Conservation (phyloP, 805 yeast species). For the Wickerhamiella domercqiae region DNA sequence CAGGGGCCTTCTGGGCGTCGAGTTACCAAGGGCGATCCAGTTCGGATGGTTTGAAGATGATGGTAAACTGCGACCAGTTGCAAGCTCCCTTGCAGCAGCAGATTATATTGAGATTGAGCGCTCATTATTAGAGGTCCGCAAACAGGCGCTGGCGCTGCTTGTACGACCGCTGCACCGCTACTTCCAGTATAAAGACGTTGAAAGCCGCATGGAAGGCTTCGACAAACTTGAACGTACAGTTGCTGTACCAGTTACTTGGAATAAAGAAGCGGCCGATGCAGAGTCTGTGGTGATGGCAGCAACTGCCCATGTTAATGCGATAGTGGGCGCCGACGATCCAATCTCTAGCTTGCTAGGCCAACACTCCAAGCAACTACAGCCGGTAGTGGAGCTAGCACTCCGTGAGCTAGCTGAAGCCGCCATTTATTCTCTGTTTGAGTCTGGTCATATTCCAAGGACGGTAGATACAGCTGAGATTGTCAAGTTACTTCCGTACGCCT, state of each 20-base stretch:
- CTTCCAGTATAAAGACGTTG: slow-evolving; percentile 57
- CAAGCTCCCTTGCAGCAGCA: slow-evolving; percentile 34
- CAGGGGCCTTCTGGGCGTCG: slow-evolving; percentile 53
- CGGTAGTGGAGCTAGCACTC: slow-evolving; percentile 10
- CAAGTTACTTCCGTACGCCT: not conserved
- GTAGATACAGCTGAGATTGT: slow-evolving; percentile 8
- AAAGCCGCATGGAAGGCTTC: slow-evolving; percentile 11
- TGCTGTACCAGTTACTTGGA: slow-evolving; percentile 3
- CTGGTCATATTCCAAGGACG: slow-evolving; percentile 5
- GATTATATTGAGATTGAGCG: slow-evolving; percentile 37
- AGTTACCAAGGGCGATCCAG: slow-evolving; percentile 49
- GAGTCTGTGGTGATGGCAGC: slow-evolving; percentile 9
- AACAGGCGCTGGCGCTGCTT: slow-evolving; percentile 48
- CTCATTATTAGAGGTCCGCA: slow-evolving; percentile 32
- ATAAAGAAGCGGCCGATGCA: slow-evolving; percentile 1
- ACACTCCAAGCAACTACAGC: not conserved
- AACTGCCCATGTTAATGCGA: slow-evolving; percentile 4
- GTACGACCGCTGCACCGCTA: slow-evolving; percentile 67
- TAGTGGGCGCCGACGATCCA: not conserved
- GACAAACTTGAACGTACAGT: slow-evolving; percentile 4
- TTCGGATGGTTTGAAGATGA: slow-evolving; percentile 43
- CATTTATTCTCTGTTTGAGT: slow-evolving; percentile 8
- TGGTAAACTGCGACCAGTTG: slow-evolving; percentile 34
- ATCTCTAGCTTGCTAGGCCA: not conserved
- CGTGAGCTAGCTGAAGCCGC: slow-evolving; percentile 15